Evolutionary conservation across 305 asterid genomes (phyloP).

Genomic region (Fraxinus nigra): DNA sequence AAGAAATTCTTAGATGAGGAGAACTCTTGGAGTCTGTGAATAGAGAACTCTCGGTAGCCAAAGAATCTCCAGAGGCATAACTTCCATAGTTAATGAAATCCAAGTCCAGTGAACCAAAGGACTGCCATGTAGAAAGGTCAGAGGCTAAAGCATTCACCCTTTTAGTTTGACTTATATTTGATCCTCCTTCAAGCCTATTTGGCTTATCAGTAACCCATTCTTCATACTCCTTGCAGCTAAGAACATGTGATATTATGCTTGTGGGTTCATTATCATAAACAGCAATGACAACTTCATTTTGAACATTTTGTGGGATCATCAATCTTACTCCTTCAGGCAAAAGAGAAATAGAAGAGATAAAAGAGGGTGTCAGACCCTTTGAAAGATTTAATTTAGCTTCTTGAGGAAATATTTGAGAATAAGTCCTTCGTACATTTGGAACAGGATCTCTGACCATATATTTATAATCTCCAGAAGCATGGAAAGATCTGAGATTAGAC

Average conservation of each 20-base stretch:
- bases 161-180: slow-evolving; percentile 33
- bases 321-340: slow-evolving; percentile 79
- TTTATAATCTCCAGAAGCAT: slow-evolving; percentile 80
- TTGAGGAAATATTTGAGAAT: slow-evolving; percentile 47
- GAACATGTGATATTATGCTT: slow-evolving; percentile 77
- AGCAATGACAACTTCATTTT: slow-evolving; percentile 47
- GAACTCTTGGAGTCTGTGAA: slow-evolving; percentile 50
- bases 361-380: slow-evolving; percentile 36
- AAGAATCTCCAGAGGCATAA: slow-evolving; percentile 53
- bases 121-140: slow-evolving; percentile 60
- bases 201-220: slow-evolving; percentile 52
- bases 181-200: slow-evolving; percentile 34
- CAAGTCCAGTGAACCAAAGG: slow-evolving; percentile 62
- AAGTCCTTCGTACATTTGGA: slow-evolving; percentile 45
- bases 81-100: slow-evolving; percentile 55
- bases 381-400: slow-evolving; percentile 51
- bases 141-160: slow-evolving; percentile 45
- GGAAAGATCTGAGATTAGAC: slow-evolving; percentile 61
- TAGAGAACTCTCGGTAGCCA: slow-evolving; percentile 34
- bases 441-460: slow-evolving; percentile 84
- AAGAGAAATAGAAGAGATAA: slow-evolving; percentile 53
- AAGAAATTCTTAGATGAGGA: slow-evolving; percentile 74
- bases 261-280: slow-evolving; percentile 88
- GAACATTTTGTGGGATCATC: slow-evolving; percentile 52
- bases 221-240: slow-evolving; percentile 61